These are phyloP conservation scores for Calocybe gangraenosa DNA, from an alignment of 768 basidiomycete genomes.

Conservation along the genomic window DNA sequence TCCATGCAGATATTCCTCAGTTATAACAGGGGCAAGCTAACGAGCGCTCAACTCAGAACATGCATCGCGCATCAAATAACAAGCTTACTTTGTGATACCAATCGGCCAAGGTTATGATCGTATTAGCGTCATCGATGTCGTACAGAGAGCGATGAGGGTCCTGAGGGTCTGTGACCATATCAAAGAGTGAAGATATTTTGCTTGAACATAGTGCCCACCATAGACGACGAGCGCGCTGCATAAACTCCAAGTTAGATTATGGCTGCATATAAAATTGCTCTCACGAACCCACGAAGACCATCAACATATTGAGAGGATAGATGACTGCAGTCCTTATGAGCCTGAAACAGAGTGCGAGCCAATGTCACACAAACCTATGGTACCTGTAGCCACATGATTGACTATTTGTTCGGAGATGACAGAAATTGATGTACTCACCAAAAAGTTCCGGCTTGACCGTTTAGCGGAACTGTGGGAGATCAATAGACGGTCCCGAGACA, in stretches of 20 bases:
- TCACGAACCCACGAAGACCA: conserved; percentile 28
- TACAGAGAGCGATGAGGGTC: conserved; percentile 28
- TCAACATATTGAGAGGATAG: conserved; percentile 38
- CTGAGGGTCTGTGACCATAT: conserved; percentile 18
- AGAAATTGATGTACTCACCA: conserved; percentile 23
- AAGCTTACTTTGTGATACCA: conserved; percentile 23
- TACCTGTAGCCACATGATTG: conserved; percentile 10
- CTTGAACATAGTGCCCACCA: conserved; percentile 26
- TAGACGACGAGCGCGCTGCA: conserved; percentile 27
- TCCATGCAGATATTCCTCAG: conserved; percentile 6
- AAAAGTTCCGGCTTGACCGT: conserved; percentile 22
- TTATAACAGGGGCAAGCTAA: conserved; percentile 23
- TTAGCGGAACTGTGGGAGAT: conserved; percentile 20
- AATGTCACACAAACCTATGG: conserved; percentile 14
- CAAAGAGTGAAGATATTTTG: conserved; percentile 16
- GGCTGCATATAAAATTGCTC: neutral
- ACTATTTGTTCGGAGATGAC: neutral
- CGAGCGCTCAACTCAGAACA: conserved; percentile 13
- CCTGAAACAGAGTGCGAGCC: neutral
- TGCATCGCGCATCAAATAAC: conserved; percentile 24
- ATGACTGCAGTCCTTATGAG: neutral
- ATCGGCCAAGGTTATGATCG: conserved; percentile 35
- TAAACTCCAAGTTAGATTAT: neutral
- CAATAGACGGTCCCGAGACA: conserved; percentile 14
- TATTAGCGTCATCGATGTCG: conserved; percentile 18